Base-by-base conservation (phyloP, 257 asterid genomes). In the Eustoma russellianum region DNA sequence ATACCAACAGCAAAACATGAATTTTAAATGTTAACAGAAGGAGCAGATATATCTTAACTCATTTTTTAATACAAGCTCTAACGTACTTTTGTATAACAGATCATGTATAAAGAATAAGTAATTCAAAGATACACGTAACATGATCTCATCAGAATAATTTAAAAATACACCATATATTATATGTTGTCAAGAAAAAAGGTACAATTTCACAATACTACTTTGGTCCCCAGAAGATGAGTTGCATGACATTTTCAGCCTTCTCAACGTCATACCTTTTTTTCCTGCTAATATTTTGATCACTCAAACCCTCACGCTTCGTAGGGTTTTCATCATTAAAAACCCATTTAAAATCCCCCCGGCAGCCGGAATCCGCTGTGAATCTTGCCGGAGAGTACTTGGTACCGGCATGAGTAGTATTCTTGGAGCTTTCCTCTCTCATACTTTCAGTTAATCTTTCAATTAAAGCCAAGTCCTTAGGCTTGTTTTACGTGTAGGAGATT, bases 221-320 rank as follows among this genome's bases (percentile, higher is more conserved):
- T 28, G 68, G 68, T 43, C 67, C 86, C 86, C 83, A 79, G 38
- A 69, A 76, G 45, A 73, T 57, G 53, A 79, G 76, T 51, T 79
- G 83, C 78, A 79, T 62, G 19, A 81, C 50, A 65, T 68, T 75
- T 63, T 78, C 85, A 11, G 74, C 77, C 75, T 78, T 81, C 74
- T 81, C 81, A 2, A 77, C 79, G 33, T 75, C 66, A 24, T 24
- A 24, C 59, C 60, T 70, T 43, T 7, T 17, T 63, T 68, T 67
- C 52, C 61, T 24, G 30, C 30, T 24, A 24, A 24, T 64, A 54
- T 50, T 61, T 24, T 56, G 54, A 46, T 51, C 56, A 34, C 33
- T 60, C 53, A 46, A 16, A 48, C 24, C 66, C 13, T 35, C 50
- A 45, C 57, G 67, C 45, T 44, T 62, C 65, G 9, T 41, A 5